phyloP scores from a whole-genome alignment of 768 basidiomycete genomes.

The Leccinum subtestaceum region DNA sequence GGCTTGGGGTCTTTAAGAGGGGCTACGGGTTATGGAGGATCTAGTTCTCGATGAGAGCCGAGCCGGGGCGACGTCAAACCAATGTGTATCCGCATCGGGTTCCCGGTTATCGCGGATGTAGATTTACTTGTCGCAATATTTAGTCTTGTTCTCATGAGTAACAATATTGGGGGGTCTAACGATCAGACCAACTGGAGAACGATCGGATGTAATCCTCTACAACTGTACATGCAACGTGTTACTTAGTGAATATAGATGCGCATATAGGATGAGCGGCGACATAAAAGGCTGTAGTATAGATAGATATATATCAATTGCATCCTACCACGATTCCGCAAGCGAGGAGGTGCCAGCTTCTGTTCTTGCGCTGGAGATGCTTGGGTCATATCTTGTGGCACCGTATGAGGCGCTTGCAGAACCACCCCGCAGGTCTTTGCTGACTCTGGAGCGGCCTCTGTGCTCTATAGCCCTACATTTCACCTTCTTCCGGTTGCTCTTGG shows the following conservation, averaged over 20 bases:
- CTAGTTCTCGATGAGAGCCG: conserved; percentile 55
- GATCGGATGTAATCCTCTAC: background rate
- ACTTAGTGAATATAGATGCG: conserved; percentile 18
- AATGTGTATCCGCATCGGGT: background rate
- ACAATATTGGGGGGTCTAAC: background rate
- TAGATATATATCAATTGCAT: background rate
- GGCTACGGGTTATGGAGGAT: conserved; percentile 80
- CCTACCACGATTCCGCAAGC: background rate
- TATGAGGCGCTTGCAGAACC: conserved; percentile 27
- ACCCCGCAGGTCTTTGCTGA: conserved; percentile 41
- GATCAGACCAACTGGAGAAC: background rate
- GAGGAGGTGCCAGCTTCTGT: conserved; percentile 9
- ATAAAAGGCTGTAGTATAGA: background rate
- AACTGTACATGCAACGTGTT: background rate
- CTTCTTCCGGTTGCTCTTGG: conserved; percentile 13
- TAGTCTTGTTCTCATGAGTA: background rate
- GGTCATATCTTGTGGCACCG: conserved; percentile 11
- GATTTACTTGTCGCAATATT: background rate
- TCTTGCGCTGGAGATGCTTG: conserved; percentile 6
- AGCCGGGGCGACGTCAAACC: conserved; percentile 1
- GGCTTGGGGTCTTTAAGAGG: conserved; percentile 68
- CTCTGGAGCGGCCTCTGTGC: conserved; percentile 28
- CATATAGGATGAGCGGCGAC: background rate
- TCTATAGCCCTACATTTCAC: conserved; percentile 11
- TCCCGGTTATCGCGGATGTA: background rate